Conservation (phyloP, 345 rosid genomes). For the Rhodomyrtus tomentosa region DNA sequence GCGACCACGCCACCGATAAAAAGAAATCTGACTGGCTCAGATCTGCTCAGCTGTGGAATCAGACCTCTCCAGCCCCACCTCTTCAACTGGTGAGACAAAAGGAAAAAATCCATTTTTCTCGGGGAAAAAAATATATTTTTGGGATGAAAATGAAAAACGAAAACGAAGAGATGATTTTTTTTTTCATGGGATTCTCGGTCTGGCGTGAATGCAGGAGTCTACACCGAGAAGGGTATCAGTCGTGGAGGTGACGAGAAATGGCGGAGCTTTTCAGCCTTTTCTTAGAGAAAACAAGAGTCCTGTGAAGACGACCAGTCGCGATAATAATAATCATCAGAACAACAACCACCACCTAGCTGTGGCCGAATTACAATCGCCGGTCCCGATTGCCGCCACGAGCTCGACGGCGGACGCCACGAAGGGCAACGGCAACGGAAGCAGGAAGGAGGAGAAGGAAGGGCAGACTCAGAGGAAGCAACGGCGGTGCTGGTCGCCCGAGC, state of each 20-base stretch:
- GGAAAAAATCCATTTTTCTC: not conserved
- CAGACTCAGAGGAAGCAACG: conserved; percentile 60
- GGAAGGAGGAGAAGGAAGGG: conserved; percentile 26
- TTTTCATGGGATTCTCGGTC: not conserved
- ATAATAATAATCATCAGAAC: not conserved
- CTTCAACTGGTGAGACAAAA: conserved; percentile 20
- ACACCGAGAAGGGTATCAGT: conserved; percentile 36
- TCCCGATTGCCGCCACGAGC: conserved; percentile 42
- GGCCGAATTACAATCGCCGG: conserved; percentile 1
- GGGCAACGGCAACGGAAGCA: conserved; percentile 6
- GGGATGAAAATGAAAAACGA: not conserved
- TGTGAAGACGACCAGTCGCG: conserved; percentile 1
- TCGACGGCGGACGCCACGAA: conserved; percentile 23
- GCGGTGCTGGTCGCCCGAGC: conserved; percentile 93
- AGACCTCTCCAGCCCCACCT: conserved; percentile 50
- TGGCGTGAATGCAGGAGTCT: conserved; percentile 1
- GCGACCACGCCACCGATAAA: conserved; percentile 15
- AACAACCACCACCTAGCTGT: conserved; percentile 4
- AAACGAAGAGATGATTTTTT: not conserved
- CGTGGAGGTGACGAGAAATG: conserved; percentile 55
- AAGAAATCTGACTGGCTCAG: conserved; percentile 96
- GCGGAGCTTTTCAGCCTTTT: conserved; percentile 84
- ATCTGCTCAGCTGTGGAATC: conserved; percentile 94
- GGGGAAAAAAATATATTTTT: not conserved
- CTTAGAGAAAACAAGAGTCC: conserved; percentile 26